phyloP scores from a whole-genome alignment of 495 filamentous ascomycete species.

The Viridothelium virens region DNA sequence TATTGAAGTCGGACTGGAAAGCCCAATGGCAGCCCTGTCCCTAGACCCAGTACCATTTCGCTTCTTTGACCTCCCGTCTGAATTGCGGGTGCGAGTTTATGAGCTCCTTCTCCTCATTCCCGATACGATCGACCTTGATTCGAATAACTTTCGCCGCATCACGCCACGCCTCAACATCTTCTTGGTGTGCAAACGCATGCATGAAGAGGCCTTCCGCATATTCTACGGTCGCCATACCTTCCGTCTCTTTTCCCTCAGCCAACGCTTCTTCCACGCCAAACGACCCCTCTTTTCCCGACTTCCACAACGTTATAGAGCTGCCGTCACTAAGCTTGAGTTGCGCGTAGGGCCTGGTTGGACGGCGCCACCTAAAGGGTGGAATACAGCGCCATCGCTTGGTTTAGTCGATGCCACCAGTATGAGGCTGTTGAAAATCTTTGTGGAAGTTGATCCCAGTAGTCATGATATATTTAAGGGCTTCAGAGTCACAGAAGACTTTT shows the following conservation, averaged over 20 bases:
- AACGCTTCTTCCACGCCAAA: slow-evolving; percentile 58
- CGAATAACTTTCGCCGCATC: slow-evolving; percentile 53
- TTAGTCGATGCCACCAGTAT: slow-evolving; percentile 55
- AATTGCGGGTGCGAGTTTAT: slow-evolving; percentile 68
- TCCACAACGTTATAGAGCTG: slow-evolving; percentile 55
- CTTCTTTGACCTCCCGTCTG: slow-evolving; percentile 70
- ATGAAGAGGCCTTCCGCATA: slow-evolving; percentile 61
- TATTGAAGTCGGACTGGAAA: slow-evolving; percentile 13
- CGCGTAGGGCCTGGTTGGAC: slow-evolving; percentile 77
- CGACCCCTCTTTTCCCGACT: slow-evolving; percentile 58
- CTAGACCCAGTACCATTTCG: slow-evolving; percentile 45
- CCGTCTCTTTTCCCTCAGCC: slow-evolving; percentile 66
- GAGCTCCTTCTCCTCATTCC: slow-evolving; percentile 48
- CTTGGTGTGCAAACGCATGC: slow-evolving; percentile 54
- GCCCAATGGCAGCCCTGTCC: slow-evolving; percentile 14
- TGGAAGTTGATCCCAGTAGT: slow-evolving; percentile 66
- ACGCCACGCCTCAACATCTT: slow-evolving; percentile 53
- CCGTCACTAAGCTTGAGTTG: slow-evolving; percentile 62
- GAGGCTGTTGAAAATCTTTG: slow-evolving; percentile 61
- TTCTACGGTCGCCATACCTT: slow-evolving; percentile 74
- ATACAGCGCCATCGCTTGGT: slow-evolving; percentile 56
- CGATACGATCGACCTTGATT: slow-evolving; percentile 62
- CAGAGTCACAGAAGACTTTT: slow-evolving; percentile 57
- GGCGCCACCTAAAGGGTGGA: slow-evolving; percentile 64
- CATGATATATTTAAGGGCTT: slow-evolving; percentile 67